A percentile compares a stretch with the other conserved stretches of the same genome.
phyloP scores from a whole-genome alignment of 2,329 filamentous ascomycete species.

The Curvularia eragrostidis region DNA sequence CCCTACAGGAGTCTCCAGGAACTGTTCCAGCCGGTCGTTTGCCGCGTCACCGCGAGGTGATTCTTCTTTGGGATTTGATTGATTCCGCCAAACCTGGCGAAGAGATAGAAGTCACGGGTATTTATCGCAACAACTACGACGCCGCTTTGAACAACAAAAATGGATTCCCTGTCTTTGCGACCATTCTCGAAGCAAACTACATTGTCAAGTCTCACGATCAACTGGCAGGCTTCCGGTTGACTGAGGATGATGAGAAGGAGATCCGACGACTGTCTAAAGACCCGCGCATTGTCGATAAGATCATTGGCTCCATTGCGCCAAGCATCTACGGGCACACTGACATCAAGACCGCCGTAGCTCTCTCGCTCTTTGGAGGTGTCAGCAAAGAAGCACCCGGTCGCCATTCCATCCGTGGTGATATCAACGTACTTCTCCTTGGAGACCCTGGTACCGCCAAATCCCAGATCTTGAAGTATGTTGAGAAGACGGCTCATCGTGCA shows the following conservation, averaged over 20 bases:
- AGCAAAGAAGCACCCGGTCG: constrained; percentile 88
- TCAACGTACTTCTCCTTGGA: constrained; percentile 94
- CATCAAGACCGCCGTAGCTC: constrained; percentile 94
- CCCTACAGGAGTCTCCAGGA: constrained; percentile 93
- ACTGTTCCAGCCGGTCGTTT: constrained; percentile 95
- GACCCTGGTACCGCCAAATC: constrained; percentile 98
- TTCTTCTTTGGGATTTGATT: constrained; percentile 95
- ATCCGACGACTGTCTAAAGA: constrained; percentile 90
- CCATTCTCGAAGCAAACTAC: constrained; percentile 96
- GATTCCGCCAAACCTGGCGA: constrained; percentile 96
- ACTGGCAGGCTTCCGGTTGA: constrained; percentile 93
- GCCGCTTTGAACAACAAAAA: constrained; percentile 98
- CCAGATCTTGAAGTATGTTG: constrained; percentile 94
- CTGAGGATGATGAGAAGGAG: constrained; percentile 89
- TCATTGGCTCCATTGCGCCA: constrained; percentile 90
- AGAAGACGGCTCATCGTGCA: constrained; percentile 94
- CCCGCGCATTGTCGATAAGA: constrained; percentile 89
- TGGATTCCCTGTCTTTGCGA: constrained; percentile 97
- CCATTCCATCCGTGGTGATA: constrained; percentile 92
- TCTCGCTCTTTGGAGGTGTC: constrained; percentile 94
- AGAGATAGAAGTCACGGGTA: constrained; percentile 95
- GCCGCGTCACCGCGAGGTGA: constrained; percentile 90
- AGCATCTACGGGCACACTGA: constrained; percentile 97
- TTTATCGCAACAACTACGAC: constrained; percentile 98
- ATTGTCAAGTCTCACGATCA: constrained; percentile 97